These are phyloP conservation scores for Pleoardoris graminearum DNA, from an alignment of 2,329 filamentous ascomycete genomes.

Conservation along the genomic window DNA sequence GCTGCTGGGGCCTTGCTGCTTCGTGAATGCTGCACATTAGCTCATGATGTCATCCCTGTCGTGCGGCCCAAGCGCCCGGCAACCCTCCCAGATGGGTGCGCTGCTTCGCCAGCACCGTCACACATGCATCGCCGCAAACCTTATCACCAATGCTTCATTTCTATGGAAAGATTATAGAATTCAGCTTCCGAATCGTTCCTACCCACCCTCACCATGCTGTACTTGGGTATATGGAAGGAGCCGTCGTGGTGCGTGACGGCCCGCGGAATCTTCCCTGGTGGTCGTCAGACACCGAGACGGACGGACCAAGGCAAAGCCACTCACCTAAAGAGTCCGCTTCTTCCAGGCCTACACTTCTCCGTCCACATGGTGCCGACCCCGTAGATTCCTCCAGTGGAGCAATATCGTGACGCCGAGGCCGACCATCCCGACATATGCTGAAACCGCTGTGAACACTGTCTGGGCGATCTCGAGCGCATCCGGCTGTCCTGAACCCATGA, in stretches of 20 bases:
- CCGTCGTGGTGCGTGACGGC: too few relatives aligned
- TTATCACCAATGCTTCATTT: too few relatives aligned
- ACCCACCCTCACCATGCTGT: too few relatives aligned
- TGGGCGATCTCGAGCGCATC: background rate
- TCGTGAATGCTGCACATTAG: background rate
- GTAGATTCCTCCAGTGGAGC: background rate
- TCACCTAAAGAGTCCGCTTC: background rate
- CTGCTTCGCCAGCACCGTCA: background rate
- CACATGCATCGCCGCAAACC: background rate
- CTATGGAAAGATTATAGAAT: too few relatives aligned
- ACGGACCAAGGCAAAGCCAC: background rate
- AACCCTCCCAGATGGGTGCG: background rate
- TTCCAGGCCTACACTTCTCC: background rate
- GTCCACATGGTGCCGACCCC: background rate
- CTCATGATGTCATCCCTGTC: conserved; percentile 9
- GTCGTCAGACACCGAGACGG: background rate
- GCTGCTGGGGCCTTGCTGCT: conserved; percentile 1
- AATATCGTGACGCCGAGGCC: background rate
- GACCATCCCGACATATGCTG: background rate
- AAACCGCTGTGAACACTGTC: background rate
- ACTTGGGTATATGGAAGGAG: too few relatives aligned
- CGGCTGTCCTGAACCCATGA: background rate
- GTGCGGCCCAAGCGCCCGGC: background rate
- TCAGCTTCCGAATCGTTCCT: too few relatives aligned
- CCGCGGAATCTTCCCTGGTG: background rate